Conservation (phyloP, 2,329 filamentous ascomycete species). For the Ceratocystis lukuohia region DNA sequence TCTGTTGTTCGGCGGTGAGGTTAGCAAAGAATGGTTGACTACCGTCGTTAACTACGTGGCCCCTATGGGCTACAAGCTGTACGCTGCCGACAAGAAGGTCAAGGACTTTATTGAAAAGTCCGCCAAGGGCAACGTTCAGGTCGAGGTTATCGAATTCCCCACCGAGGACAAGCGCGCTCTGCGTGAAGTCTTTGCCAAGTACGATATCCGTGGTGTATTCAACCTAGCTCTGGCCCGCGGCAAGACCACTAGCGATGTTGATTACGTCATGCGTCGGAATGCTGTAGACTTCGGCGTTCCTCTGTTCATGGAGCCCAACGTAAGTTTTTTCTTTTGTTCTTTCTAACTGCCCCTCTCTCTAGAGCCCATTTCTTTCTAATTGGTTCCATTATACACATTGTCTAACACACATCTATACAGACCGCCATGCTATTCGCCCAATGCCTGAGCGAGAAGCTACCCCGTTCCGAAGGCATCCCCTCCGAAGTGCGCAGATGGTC, state of each 20-base stretch:
- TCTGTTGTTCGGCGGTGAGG: slow-evolving; percentile 83
- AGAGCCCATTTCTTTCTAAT: neutral
- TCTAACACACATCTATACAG: slow-evolving; percentile 36
- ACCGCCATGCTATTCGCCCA: slow-evolving; percentile 91
- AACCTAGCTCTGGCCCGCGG: slow-evolving; percentile 77
- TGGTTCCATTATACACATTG: slow-evolving; percentile 10
- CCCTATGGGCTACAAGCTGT: slow-evolving; percentile 90
- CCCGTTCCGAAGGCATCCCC: slow-evolving; percentile 75
- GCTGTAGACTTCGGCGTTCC: slow-evolving; percentile 97
- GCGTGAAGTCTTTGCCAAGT: slow-evolving; percentile 89
- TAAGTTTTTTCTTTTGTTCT: slow-evolving; percentile 33
- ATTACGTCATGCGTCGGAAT: slow-evolving; percentile 93
- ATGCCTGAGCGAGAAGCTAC: slow-evolving; percentile 95
- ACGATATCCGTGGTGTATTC: slow-evolving; percentile 91
- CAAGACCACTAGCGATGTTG: slow-evolving; percentile 75
- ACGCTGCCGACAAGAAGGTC: slow-evolving; percentile 65
- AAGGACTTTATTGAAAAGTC: slow-evolving; percentile 69
- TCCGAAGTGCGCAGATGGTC: slow-evolving; percentile 88
- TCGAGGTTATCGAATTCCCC: slow-evolving; percentile 93
- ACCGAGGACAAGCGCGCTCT: slow-evolving; percentile 91
- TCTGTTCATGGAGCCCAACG: slow-evolving; percentile 96
- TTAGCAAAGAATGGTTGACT: slow-evolving; percentile 55
- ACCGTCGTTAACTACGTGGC: slow-evolving; percentile 75
- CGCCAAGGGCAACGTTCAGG: slow-evolving; percentile 51
- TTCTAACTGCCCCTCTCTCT: neutral